phyloP scores from a whole-genome alignment of 2,329 filamentous ascomycete species.

The Trichophyton mentagrophytes region DNA sequence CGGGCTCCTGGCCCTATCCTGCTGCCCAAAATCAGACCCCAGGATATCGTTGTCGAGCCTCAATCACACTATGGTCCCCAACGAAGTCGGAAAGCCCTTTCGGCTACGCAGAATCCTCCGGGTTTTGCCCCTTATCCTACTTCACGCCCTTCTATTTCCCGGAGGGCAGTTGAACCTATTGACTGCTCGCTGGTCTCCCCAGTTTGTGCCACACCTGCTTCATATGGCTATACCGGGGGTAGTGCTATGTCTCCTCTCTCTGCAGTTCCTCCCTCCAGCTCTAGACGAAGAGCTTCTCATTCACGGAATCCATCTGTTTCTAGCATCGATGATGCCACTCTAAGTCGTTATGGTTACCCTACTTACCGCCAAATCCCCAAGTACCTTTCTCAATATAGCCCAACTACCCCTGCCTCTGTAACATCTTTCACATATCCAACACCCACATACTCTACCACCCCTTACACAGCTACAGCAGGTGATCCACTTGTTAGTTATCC shows the following conservation, averaged over 20 bases:
- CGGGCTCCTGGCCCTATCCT: slow-evolving; percentile 64
- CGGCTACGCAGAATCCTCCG: slow-evolving; percentile 41
- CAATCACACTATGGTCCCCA: slow-evolving; percentile 40
- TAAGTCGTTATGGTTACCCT: slow-evolving; percentile 67
- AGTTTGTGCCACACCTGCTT: slow-evolving; percentile 24
- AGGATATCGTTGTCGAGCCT: slow-evolving; percentile 64
- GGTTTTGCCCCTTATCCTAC: slow-evolving; percentile 40
- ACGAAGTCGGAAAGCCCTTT: slow-evolving; percentile 42
- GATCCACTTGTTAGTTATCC: slow-evolving; percentile 15
- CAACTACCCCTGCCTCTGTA: slow-evolving; percentile 28
- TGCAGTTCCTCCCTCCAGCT: slow-evolving; percentile 35
- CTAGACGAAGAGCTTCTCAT: slow-evolving; percentile 22
- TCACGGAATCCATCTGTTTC: slow-evolving; percentile 53
- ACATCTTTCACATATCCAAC: slow-evolving; percentile 27
- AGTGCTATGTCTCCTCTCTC: slow-evolving; percentile 54
- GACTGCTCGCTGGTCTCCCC: slow-evolving; percentile 36
- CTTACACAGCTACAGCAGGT: slow-evolving; percentile 8
- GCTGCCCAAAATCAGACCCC: slow-evolving; percentile 71
- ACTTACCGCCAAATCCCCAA: slow-evolving; percentile 64
- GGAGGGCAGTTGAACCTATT: slow-evolving; percentile 35
- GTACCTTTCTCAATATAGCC: slow-evolving; percentile 36
- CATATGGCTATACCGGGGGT: slow-evolving; percentile 23
- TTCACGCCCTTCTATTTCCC: slow-evolving; percentile 31
- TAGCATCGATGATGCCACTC: slow-evolving; percentile 51
- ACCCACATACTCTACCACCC: slow-evolving; percentile 16